These are phyloP conservation scores for Collybia sp. DNA, from an alignment of 768 basidiomycete species.

Conservation along the genomic window DNA sequence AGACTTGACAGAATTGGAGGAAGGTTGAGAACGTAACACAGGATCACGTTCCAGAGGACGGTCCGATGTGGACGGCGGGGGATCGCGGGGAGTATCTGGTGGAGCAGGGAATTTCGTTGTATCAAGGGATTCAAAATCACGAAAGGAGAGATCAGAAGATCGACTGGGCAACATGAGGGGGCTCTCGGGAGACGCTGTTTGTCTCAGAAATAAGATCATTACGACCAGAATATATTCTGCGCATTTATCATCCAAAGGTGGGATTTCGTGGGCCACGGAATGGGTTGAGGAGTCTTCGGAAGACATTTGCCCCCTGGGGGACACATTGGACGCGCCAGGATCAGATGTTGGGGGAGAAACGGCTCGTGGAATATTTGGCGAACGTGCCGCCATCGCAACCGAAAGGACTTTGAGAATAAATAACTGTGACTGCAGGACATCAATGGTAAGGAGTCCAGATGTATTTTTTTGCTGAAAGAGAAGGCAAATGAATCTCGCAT, in stretches of 20 bases:
- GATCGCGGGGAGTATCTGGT: conserved; percentile 9
- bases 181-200: conserved; percentile 54
- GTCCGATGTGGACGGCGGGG: conserved; percentile 6
- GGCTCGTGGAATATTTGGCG: conserved; percentile 45
- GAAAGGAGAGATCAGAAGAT: conserved; percentile 59
- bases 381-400: conserved; percentile 73
- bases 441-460: conserved; percentile 50
- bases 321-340: conserved; percentile 33
- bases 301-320: conserved; percentile 21
- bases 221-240: conserved; percentile 80
- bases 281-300: conserved; percentile 41
- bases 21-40: conserved; percentile 35
- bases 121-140: conserved; percentile 67
- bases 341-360: conserved; percentile 29
- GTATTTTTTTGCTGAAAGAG: conserved; percentile 45
- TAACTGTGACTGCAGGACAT: conserved; percentile 82
- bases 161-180: conserved; percentile 53
- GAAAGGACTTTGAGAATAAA: conserved; percentile 81
- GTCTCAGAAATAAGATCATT: conserved; percentile 77
- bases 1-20: conserved; percentile 33
- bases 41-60: conserved; percentile 6
- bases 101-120: conserved; percentile 14
- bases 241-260: conserved; percentile 75
- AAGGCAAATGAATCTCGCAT: neutral
- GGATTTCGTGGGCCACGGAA: conserved; percentile 53